A percentile compares a stretch with the other conserved stretches of the same genome.
phyloP scores from a whole-genome alignment of 1,139 yeast species.

The Saccharomyces hybrid region DNA sequence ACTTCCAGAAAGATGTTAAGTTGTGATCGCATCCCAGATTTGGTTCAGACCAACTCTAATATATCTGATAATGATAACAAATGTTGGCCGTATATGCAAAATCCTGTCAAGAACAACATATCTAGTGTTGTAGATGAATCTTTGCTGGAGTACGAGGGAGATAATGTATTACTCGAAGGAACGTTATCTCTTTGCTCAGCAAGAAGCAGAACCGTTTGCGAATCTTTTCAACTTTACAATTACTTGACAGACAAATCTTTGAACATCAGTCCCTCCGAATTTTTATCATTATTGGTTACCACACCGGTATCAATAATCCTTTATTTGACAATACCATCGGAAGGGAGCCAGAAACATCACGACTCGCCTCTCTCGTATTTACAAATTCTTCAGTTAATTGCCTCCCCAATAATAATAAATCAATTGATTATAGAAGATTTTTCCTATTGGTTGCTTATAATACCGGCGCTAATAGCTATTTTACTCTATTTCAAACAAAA shows the following conservation, averaged over 20 bases:
- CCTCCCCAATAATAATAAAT: constrained; percentile 5
- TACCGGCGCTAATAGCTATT: not conserved
- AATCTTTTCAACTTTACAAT: constrained; percentile 4
- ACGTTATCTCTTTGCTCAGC: not conserved
- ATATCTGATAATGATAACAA: not conserved
- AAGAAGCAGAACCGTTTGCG: not conserved
- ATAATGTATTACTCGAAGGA: not conserved
- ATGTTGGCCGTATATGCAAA: not conserved
- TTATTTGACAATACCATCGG: constrained; percentile 13
- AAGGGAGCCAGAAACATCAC: constrained; percentile 1
- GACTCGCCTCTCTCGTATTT: not conserved
- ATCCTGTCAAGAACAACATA: not conserved
- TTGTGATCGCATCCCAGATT: constrained; percentile 14
- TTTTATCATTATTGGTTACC: constrained; percentile 13
- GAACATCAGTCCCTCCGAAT: constrained; percentile 12
- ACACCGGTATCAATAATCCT: constrained; percentile 15
- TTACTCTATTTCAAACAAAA: not conserved
- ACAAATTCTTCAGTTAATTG: constrained; percentile 3
- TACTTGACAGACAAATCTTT: constrained; percentile 7
- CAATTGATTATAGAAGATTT: constrained; percentile 1
- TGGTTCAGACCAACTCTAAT: not conserved
- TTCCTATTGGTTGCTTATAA: constrained; percentile 5
- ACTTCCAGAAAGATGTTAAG: constrained; percentile 12
- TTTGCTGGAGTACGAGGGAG: not conserved
- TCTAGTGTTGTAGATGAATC: not conserved